A percentile compares a stretch with the other conserved stretches of the same genome.
Conservation (phyloP, 1,284 basidiomycete species). For the Puccinia polysora region DNA sequence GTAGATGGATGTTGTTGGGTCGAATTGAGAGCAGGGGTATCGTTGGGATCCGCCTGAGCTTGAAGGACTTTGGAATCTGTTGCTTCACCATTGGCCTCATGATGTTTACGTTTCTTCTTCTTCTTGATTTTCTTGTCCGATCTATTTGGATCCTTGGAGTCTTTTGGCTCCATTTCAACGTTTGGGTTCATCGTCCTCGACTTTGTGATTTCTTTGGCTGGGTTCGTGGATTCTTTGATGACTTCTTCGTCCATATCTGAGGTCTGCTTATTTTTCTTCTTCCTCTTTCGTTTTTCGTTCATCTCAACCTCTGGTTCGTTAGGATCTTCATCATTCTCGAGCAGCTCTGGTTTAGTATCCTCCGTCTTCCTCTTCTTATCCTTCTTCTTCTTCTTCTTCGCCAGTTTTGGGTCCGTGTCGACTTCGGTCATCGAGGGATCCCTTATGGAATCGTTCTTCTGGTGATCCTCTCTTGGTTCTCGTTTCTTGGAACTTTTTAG, state of each 20-base stretch:
- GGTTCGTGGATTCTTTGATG: background rate
- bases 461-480: background rate
- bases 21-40: too few relatives aligned
- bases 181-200: background rate
- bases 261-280: slow-evolving; percentile 5
- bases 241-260: background rate
- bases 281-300: slow-evolving; percentile 4
- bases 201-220: background rate
- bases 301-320: background rate
- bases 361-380: slow-evolving; percentile 12
- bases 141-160: background rate
- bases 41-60: too few relatives aligned
- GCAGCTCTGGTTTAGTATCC: background rate
- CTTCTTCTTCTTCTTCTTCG: slow-evolving; percentile 20
- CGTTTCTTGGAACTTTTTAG: background rate
- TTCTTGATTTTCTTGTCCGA: slow-evolving; percentile 11
- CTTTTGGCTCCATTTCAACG: slow-evolving; percentile 6
- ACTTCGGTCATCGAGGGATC: too few relatives aligned
- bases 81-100: too few relatives aligned
- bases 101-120: background rate
- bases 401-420: background rate
- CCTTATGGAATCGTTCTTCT: background rate
- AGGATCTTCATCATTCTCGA: background rate
- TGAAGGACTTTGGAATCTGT: too few relatives aligned
- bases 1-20: too few relatives aligned